Conservation (phyloP, 2,329 filamentous ascomycete species). For the Trichophyton schoenleinii region DNA sequence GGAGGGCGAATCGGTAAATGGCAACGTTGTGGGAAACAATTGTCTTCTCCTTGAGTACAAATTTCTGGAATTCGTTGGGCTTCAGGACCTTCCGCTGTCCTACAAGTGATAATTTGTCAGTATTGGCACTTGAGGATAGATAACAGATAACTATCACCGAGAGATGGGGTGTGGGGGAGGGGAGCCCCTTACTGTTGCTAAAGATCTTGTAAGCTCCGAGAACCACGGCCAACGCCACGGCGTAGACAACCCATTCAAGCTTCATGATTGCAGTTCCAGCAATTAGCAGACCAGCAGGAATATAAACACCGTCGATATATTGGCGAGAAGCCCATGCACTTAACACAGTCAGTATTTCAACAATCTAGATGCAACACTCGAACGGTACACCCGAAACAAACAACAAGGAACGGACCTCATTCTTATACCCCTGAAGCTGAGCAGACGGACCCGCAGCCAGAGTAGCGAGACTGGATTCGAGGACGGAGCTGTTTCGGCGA, state of each 20-base stretch:
- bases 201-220: constrained; percentile 61
- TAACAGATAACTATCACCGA: neutral
- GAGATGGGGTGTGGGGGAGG: neutral
- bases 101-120: constrained; percentile 24
- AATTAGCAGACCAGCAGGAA: constrained; percentile 67
- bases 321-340: constrained; percentile 25
- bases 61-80: constrained; percentile 78
- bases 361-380: neutral
- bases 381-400: neutral
- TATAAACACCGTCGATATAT: constrained; percentile 68
- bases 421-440: neutral
- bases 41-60: constrained; percentile 87
- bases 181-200: constrained; percentile 50
- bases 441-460: neutral
- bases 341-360: constrained; percentile 6
- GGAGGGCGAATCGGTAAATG: constrained; percentile 92
- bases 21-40: constrained; percentile 95
- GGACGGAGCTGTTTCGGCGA: neutral
- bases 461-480: neutral
- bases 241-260: constrained; percentile 61
- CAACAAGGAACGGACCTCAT: neutral
- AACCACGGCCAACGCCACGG: constrained; percentile 51
- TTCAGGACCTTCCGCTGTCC: constrained; percentile 73
- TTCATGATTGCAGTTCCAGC: constrained; percentile 67
- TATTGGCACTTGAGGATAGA: neutral